Base-by-base conservation (phyloP, 495 filamentous ascomycete genomes). In the Xylaria acuta region DNA sequence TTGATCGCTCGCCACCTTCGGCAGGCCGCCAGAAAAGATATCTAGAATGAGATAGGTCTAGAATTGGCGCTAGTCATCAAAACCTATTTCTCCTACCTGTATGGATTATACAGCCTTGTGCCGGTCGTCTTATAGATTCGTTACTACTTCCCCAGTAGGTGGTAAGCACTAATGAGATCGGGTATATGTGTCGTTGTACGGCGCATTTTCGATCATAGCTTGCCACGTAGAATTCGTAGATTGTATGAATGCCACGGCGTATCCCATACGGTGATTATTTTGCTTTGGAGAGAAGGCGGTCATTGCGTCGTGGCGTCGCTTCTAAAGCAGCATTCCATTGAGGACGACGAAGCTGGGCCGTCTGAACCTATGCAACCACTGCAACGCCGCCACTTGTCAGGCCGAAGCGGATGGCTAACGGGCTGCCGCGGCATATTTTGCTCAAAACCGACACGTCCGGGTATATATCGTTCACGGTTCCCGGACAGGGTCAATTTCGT, bases 361-460 rank as follows among this genome's bases (percentile, higher is more conserved):
- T 20, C 18, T 1, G 8, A 25, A 34, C 14, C 4, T 1, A 64
- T 14, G 63, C 25, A 65, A 65, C 41, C 41, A n/a, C 41, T 45
- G 25, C 40, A 7, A 1, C 25, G 64, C 43, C n/a, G 63, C 63
- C 43, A 66, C 64, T 45, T 66, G 22, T 66, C 43, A 27, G 45
- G 58, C 58, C 16, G 9, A 6, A 32, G 20, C 58, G 3, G 58
- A 38, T n/a, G 34, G 58, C 16, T 12, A 59, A 36, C 25, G 4
- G 18, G 16, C 30, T 34, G 25, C 12, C 25, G 51, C 22, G 7
- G 49, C 25, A 14, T 3, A 14, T 53, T 27, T 53, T 53, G 3
- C 45, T 27, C 22, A 27, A 25, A 9, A 27, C 22, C 12, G 53
- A 56, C 1, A 56, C 27, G 14, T 56, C 27, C n/a, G 49, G 2